Conservation (phyloP, 352 stramenopile species). For the Globisporangium perplexum region DNA sequence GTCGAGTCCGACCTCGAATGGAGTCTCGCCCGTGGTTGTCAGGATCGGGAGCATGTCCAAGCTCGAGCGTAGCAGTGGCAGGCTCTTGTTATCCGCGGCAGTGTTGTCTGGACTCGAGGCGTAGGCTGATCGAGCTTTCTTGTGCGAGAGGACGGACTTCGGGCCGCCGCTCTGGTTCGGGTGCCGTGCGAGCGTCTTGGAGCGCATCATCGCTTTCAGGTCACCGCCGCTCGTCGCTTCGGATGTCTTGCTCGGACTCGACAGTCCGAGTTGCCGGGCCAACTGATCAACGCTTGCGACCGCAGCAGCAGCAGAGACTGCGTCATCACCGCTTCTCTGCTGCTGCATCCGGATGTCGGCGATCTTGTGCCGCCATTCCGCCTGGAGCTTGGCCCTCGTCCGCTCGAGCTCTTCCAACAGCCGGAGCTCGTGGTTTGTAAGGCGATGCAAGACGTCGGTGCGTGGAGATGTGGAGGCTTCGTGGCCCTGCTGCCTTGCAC, state of each 20-base stretch:
- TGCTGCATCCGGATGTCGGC: constrained; percentile 41
- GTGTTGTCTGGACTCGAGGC: background rate
- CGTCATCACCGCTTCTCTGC: constrained; percentile 6
- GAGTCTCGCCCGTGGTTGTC: constrained; percentile 58
- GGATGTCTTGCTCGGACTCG: constrained; percentile 4
- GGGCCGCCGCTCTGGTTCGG: constrained; percentile 29
- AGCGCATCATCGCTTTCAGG: constrained; percentile 35
- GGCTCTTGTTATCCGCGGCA: background rate
- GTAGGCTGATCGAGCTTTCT: constrained; percentile 17
- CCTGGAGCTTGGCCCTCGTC: constrained; percentile 57
- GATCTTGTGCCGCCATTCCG: constrained; percentile 65
- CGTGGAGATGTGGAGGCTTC: constrained; percentile 30
- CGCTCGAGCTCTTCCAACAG: constrained; percentile 75
- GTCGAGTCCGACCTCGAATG: constrained; percentile 64
- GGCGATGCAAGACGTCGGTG: constrained; percentile 55
- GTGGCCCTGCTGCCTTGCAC: background rate
- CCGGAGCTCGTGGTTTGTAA: constrained; percentile 75
- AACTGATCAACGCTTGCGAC: constrained; percentile 30
- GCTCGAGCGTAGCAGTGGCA: constrained; percentile 18
- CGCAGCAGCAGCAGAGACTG: constrained; percentile 8
- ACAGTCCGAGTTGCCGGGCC: constrained; percentile 28
- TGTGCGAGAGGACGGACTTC: constrained; percentile 40
- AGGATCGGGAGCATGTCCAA: constrained; percentile 71
- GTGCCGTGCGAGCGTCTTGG: constrained; percentile 34
- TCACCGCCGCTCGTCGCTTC: constrained; percentile 16